Percentiles rank a stretch among this genome's conserved stretches.
phyloP scores from a whole-genome alignment of 2,329 filamentous ascomycete genomes.

The Aschersonia sp. region DNA sequence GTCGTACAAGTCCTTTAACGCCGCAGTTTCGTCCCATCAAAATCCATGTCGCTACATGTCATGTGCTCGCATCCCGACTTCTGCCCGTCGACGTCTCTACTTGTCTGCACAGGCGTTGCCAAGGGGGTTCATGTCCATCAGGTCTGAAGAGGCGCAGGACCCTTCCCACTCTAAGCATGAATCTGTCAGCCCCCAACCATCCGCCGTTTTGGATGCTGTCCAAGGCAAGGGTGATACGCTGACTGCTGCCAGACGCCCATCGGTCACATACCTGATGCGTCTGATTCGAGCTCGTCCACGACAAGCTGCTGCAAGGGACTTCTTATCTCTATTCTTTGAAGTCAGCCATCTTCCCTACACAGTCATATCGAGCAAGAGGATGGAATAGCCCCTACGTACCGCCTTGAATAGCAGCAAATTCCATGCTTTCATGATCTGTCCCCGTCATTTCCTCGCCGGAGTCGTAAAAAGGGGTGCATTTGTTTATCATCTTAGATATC shows the following conservation, averaged over 20 bases:
- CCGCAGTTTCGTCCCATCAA: no score
- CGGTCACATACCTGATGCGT: constrained; percentile 34
- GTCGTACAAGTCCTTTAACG: no score
- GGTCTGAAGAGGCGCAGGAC: constrained; percentile 39
- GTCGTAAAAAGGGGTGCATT: constrained; percentile 26
- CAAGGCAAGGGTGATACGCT: no score
- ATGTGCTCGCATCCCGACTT: no score
- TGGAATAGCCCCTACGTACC: constrained; percentile 9
- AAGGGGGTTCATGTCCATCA: constrained; percentile 32
- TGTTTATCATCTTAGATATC: constrained; percentile 27
- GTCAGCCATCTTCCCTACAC: constrained; percentile 2
- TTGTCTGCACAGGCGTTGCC: constrained; percentile 12
- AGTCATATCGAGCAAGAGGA: background rate
- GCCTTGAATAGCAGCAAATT: constrained; percentile 12
- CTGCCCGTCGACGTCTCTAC: background rate
- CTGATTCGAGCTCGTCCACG: constrained; percentile 43
- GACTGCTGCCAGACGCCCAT: background rate
- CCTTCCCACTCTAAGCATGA: constrained; percentile 35
- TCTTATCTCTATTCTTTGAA: constrained; percentile 19
- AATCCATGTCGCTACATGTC: background rate
- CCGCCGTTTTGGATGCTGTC: no score
- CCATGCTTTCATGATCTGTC: constrained; percentile 12
- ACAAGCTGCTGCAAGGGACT: constrained; percentile 38
- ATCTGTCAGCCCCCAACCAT: no score
- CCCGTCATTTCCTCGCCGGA: constrained; percentile 14